Conservation (phyloP, 129 eudicot genomes). For the Helichrysum umbraculigerum region DNA sequence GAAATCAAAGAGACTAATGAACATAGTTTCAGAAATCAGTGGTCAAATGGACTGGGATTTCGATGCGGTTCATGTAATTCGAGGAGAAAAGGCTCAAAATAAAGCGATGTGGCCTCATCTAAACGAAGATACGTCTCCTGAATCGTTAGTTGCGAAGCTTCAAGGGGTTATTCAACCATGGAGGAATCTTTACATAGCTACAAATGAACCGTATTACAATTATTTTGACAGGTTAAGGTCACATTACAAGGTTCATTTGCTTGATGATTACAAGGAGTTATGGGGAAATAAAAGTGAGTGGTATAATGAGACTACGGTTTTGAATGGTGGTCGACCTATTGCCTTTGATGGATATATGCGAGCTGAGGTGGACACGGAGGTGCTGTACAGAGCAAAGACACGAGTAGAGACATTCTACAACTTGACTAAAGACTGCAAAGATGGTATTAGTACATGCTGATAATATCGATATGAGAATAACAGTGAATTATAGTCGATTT, state of each 20-base stretch:
- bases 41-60: conserved; percentile 99
- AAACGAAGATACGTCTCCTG: conserved; percentile 92
- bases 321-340: conserved; percentile 59
- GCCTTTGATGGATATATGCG: conserved; percentile 91
- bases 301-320: conserved; percentile 75
- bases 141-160: conserved; percentile 72
- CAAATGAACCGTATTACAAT: conserved; percentile 83
- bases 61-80: conserved; percentile 92
- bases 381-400: conserved; percentile 80
- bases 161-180: conserved; percentile 66
- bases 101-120: conserved; percentile 84
- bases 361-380: conserved; percentile 94
- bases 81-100: conserved; percentile 87
- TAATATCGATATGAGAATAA: not conserved
- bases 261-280: conserved; percentile 76
- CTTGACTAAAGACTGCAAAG: conserved; percentile 91
- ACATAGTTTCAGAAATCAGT: conserved; percentile 87
- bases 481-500: not conserved
- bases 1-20: conserved; percentile 97
- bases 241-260: conserved; percentile 84
- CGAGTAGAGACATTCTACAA: conserved; percentile 86
- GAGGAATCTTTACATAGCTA: conserved; percentile 92
- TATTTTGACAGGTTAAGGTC: conserved; percentile 90
- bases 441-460: conserved; percentile 81
- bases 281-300: conserved; percentile 95